These are phyloP conservation scores for Amphirosellinia nigrospora DNA, from an alignment of 495 filamentous ascomycete genomes.

Conservation along the genomic window DNA sequence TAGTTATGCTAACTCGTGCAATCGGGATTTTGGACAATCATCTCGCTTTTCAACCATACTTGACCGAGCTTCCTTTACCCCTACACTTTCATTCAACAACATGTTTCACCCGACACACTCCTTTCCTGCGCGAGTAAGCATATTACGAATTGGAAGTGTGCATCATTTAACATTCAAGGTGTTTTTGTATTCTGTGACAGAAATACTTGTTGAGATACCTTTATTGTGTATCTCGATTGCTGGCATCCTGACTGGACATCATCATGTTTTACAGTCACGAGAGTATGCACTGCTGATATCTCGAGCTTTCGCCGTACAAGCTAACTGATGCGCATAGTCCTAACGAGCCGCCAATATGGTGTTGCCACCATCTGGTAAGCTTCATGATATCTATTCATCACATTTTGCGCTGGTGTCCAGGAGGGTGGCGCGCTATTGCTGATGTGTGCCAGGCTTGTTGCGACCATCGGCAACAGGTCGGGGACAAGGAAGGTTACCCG, in stretches of 20 bases:
- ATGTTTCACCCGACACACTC: background rate
- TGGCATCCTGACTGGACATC: constrained; percentile 7
- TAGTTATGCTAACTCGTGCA: background rate
- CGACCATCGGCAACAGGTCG: constrained; percentile 76
- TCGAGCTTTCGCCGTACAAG: constrained; percentile 22
- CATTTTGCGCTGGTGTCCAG: background rate
- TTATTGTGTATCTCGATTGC: background rate
- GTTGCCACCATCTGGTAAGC: constrained; percentile 93
- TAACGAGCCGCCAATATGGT: constrained; percentile 86
- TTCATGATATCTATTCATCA: background rate
- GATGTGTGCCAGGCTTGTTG: constrained; percentile 73
- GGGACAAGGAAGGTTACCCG: constrained; percentile 75
- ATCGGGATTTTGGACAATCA: background rate
- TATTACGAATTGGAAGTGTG: background rate
- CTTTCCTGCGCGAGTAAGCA: background rate
- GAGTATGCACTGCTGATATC: constrained; percentile 58
- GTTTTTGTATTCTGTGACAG: background rate
- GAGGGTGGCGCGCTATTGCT: background rate
- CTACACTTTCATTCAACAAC: background rate
- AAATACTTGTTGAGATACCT: background rate
- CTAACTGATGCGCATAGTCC: constrained; percentile 59
- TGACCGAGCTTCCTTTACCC: no score
- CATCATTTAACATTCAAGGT: background rate
- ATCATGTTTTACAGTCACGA: constrained; percentile 94
- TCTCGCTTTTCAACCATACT: background rate